Percentiles rank a stretch among this genome's conserved stretches.
These are phyloP conservation scores for Staphylotrichum tortipilum DNA, from an alignment of 495 filamentous ascomycete genomes.

Conservation along the genomic window DNA sequence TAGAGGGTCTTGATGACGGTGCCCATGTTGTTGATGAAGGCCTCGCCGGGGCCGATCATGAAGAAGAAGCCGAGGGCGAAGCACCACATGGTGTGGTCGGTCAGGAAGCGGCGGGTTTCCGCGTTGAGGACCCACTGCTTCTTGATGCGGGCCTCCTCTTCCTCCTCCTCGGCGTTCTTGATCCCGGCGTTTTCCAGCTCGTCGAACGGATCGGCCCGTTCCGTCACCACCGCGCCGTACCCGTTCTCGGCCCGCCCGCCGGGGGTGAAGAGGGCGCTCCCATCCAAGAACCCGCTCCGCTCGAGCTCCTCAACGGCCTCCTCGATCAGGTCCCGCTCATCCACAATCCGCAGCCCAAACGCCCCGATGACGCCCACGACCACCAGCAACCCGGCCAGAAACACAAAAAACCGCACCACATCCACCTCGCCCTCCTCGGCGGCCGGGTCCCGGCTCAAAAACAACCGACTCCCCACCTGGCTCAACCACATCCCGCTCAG, in stretches of 20 bases:
- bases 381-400: slow-evolving; percentile 59
- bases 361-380: slow-evolving; percentile 65
- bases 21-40: slow-evolving; percentile 95
- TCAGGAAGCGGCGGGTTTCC: slow-evolving; percentile 73
- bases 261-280: slow-evolving; percentile 31
- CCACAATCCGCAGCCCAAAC: slow-evolving; percentile 57
- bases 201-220: slow-evolving; percentile 20
- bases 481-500: slow-evolving; percentile 92
- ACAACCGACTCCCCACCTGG: slow-evolving; percentile 71
- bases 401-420: slow-evolving; percentile 78
- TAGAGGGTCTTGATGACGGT: slow-evolving; percentile 84
- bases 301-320: slow-evolving; percentile 80
- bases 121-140: slow-evolving; percentile 82
- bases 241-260: slow-evolving; percentile 27
- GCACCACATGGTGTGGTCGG: slow-evolving; percentile 90
- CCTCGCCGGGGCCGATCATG: slow-evolving; percentile 86
- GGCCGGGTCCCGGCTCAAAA: slow-evolving; percentile 56
- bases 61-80: slow-evolving; percentile 87
- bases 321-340: slow-evolving; percentile 64
- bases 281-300: slow-evolving; percentile 69
- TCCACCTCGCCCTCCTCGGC: slow-evolving; percentile 65
- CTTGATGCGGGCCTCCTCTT: slow-evolving; percentile 62
- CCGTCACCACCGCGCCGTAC: slow-evolving; percentile 30
- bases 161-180: slow-evolving; percentile 43
- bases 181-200: slow-evolving; percentile 30